phyloP scores from a whole-genome alignment of 768 basidiomycete genomes.

The Tulasnella sp. region DNA sequence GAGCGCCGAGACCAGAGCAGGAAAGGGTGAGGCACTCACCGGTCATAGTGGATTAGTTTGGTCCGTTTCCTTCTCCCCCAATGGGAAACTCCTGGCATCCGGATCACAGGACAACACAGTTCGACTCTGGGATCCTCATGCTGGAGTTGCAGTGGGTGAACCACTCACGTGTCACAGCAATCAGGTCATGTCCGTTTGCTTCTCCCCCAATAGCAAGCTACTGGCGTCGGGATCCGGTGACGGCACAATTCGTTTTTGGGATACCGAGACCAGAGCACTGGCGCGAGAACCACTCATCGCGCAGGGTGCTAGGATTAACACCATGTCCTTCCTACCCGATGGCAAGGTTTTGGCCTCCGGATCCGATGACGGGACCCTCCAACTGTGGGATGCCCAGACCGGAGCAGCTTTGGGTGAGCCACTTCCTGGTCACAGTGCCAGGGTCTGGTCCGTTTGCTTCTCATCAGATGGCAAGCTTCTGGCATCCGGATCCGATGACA shows the following conservation, averaged over 20 bases:
- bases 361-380: not conserved
- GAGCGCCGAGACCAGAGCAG: no score
- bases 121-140: no score
- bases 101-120: no score
- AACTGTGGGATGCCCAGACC: not conserved
- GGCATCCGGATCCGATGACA: slow-evolving; percentile 7
- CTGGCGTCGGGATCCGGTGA: not conserved
- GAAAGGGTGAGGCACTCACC: no score
- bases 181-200: not conserved
- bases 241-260: not conserved
- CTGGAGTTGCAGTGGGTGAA: slow-evolving; percentile 42
- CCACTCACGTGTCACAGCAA: slow-evolving; percentile 49
- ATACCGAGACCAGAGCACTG: not conserved
- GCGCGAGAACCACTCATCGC: not conserved
- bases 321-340: no score
- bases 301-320: not conserved
- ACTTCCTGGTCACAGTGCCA: not conserved
- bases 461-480: slow-evolving; percentile 5
- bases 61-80: no score
- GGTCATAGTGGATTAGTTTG: no score
- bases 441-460: not conserved
- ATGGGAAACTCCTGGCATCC: no score
- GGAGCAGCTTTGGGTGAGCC: not conserved
- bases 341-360: not conserved
- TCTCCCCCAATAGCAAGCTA: not conserved